Conservation (phyloP, 2,329 filamentous ascomycete genomes). For the Hirsutella minnesotensis region DNA sequence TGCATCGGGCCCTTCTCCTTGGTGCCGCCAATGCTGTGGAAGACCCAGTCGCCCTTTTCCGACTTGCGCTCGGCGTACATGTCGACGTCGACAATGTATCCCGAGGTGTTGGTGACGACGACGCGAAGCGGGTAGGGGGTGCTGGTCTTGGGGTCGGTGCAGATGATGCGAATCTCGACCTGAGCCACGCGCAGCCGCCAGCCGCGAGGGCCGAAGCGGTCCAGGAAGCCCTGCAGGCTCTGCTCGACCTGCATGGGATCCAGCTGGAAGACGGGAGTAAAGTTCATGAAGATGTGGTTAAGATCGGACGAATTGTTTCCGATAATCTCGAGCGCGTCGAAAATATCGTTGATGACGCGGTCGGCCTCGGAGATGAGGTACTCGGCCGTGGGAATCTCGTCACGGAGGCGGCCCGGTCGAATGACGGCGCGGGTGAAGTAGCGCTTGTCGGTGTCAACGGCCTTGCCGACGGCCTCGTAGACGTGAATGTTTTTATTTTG, state of each 20-base stretch:
- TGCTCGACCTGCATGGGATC: conserved; percentile 83
- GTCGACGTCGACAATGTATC: conserved; percentile 95
- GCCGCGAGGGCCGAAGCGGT: conserved; percentile 86
- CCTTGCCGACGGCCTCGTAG: conserved; percentile 92
- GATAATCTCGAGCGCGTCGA: conserved; percentile 95
- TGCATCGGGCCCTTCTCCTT: conserved; percentile 95
- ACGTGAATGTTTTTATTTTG: conserved; percentile 99
- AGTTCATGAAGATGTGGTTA: conserved; percentile 99
- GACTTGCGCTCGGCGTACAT: conserved; percentile 97
- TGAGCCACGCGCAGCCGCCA: conserved; percentile 96
- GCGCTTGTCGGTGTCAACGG: conserved; percentile 89
- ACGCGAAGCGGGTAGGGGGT: conserved; percentile 86
- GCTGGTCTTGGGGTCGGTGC: conserved; percentile 78
- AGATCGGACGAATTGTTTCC: conserved; percentile 98
- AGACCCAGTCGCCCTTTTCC: conserved; percentile 95
- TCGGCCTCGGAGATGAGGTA: conserved; percentile 97
- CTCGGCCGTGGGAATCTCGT: conserved; percentile 96
- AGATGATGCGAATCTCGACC: conserved; percentile 96
- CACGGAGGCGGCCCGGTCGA: conserved; percentile 81
- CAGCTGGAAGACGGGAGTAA: conserved; percentile 91
- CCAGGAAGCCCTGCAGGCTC: conserved; percentile 87
- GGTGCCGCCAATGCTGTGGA: conserved; percentile 93
- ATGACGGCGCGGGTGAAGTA: conserved; percentile 98
- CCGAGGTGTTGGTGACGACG: conserved; percentile 95
- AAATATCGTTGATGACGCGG: conserved; percentile 91